Percentiles rank a stretch among this genome's conserved stretches.
phyloP scores from a whole-genome alignment of 306 rosid genomes.

The Trichosanthes cucumerina region DNA sequence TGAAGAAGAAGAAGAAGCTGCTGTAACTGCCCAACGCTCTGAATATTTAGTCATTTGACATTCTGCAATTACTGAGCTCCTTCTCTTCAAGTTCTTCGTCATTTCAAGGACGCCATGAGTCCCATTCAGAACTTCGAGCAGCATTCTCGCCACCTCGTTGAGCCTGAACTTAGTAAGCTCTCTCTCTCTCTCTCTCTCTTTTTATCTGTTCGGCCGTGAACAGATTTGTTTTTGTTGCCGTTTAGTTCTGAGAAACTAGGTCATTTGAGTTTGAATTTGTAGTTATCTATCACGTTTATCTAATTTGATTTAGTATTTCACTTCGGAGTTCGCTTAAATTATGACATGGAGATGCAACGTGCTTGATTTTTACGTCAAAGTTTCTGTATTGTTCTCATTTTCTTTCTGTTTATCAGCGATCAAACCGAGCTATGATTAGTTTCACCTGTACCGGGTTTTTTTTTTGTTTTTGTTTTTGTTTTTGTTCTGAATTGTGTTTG shows the following conservation, averaged over 20 bases:
- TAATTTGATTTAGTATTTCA: too few species aligned
- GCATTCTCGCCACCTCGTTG: constrained; percentile 75
- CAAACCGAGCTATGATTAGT: not conserved
- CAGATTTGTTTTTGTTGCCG: not conserved
- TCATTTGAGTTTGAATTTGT: not conserved
- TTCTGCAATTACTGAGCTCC: not conserved
- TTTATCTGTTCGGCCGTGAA: not conserved
- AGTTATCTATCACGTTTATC: not conserved
- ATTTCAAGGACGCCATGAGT: constrained; percentile 42
- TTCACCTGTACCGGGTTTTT: not conserved
- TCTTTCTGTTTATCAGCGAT: not conserved
- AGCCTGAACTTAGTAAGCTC: constrained; percentile 51
- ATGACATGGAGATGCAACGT: not conserved
- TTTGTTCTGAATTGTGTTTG: not conserved
- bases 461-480: not conserved
- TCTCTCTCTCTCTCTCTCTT: constrained; percentile 10
- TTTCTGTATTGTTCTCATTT: not conserved
- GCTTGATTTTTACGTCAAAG: not conserved
- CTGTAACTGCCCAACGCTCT: not conserved
- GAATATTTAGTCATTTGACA: not conserved
- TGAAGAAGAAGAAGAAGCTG: constrained; percentile 12
- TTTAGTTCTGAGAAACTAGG: not conserved
- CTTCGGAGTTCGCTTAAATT: not conserved
- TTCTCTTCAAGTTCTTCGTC: not conserved
- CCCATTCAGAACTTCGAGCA: constrained; percentile 94